Evolutionary conservation across 106 monocot species (phyloP), one percentile per base, ranked within the genome.

Genomic region (Phalaenopsis aphrodite): DNA sequence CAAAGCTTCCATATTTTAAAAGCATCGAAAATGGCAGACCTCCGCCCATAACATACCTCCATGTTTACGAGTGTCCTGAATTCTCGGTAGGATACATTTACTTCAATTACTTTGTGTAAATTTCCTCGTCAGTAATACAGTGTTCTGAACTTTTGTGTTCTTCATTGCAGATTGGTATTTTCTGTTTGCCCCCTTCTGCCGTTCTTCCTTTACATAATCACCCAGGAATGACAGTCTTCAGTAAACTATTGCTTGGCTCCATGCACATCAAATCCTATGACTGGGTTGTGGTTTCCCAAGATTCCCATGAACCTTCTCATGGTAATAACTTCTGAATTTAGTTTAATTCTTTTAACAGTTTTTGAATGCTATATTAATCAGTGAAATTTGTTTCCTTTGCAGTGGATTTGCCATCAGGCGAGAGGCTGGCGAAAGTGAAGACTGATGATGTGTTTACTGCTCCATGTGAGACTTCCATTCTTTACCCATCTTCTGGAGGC

Each of bases 151-250:
- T 14, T 69, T 14, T 9, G 18, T 41, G 72, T 17, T 42, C 42
- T 65, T 76, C 55, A 5, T 30, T 83, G 77, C 92, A 95, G 94
- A 95, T 95, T 77, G 78, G 92, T 66, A 84, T 95, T 12, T 92
- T 95, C 79, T 92, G 87, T 72, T 87, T 95, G 76, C 95, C 95
- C 75, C 83, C 87, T n/a, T 74, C 73, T 38, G 87, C 85, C 17
- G 85, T 90, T 30, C 90, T 95, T 75, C 96, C 96, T 18, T 85
- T 97, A 45, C 96, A 97, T 80, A 92, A 94, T 58, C 96, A 97
- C 78, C 96, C 96, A 14, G 93, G 87, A 42, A 97, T 97, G 96
- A 97, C 96, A 24, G 96, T 97, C 41, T 94, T 97, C 78, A 92
- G 94, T 82, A 97, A 97, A 78, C 77, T 97, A 57, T 88, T 97